phyloP scores from a whole-genome alignment of 441 rosid species.

The Mallotus repandus region DNA sequence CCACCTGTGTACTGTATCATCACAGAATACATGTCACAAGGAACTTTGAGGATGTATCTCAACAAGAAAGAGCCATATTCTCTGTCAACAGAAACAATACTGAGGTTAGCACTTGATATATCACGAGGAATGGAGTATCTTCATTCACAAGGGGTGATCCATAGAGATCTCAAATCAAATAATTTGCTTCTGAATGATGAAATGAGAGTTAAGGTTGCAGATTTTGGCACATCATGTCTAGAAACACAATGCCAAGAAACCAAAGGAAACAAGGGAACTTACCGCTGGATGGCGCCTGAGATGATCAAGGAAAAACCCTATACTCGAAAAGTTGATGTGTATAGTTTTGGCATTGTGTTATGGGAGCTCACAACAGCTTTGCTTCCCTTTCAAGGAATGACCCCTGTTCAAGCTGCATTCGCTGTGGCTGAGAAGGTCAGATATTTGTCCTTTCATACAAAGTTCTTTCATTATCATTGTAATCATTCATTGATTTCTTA shows the following conservation, averaged over 20 bases:
- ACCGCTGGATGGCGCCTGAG: slow-evolving; percentile 98
- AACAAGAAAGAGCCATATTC: slow-evolving; percentile 96
- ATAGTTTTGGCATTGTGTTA: slow-evolving; percentile 93
- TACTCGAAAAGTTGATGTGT: slow-evolving; percentile 90
- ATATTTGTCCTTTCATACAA: not conserved
- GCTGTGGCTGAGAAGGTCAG: slow-evolving; percentile 97
- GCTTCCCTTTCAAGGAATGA: slow-evolving; percentile 99
- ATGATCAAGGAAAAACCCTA: slow-evolving; percentile 92
- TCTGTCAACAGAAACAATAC: slow-evolving; percentile 73
- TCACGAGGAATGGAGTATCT: slow-evolving; percentile 99
- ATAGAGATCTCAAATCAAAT: slow-evolving; percentile 88
- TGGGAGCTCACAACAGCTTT: slow-evolving; percentile 97
- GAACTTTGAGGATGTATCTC: slow-evolving; percentile 90
- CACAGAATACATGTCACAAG: slow-evolving; percentile 99
- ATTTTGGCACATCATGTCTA: slow-evolving; percentile 89
- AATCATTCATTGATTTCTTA: not conserved
- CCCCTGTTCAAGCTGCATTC: slow-evolving; percentile 96
- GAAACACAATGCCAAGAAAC: slow-evolving; percentile 86
- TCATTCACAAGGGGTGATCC: slow-evolving; percentile 95
- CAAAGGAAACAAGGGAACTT: slow-evolving; percentile 94
- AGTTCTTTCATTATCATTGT: not conserved
- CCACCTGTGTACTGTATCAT: slow-evolving; percentile 96
- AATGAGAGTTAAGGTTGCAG: slow-evolving; percentile 94
- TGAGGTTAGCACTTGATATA: slow-evolving; percentile 91
- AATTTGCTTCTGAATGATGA: slow-evolving; percentile 89